Percentiles rank a stretch among this genome's conserved stretches.
phyloP scores from a whole-genome alignment of 208 protist species.

The Entamoeba nuttalli region DNA sequence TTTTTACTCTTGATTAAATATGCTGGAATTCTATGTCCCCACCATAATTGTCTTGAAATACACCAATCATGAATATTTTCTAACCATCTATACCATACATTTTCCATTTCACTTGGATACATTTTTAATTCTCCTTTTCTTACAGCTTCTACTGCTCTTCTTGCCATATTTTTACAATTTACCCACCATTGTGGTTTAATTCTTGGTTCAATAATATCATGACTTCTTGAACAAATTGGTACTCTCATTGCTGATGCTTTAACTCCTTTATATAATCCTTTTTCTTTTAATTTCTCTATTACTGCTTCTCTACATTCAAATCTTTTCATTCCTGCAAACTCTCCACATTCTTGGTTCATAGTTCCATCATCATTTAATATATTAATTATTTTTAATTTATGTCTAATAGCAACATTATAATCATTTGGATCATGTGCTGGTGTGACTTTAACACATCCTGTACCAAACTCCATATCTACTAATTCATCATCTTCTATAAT shows the following conservation, averaged over 20 bases:
- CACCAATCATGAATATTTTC: slow-evolving; percentile 59
- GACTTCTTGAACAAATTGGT: slow-evolving; percentile 77
- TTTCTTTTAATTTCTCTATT: slow-evolving; percentile 14
- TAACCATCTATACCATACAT: slow-evolving; percentile 39
- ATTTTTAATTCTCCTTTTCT: slow-evolving; percentile 31
- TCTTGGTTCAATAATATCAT: slow-evolving; percentile 94
- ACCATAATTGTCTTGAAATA: slow-evolving; percentile 97
- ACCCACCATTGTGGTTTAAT: slow-evolving; percentile 98
- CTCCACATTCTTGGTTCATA: slow-evolving; percentile 62
- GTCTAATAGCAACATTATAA: slow-evolving; percentile 80
- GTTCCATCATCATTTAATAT: slow-evolving; percentile 81
- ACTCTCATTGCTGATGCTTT: slow-evolving; percentile 67
- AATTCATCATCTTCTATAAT: slow-evolving; percentile 80
- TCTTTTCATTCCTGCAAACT: slow-evolving; percentile 22
- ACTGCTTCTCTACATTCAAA: slow-evolving; percentile 24
- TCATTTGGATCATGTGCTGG: slow-evolving; percentile 99
- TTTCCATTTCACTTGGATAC: slow-evolving; percentile 46
- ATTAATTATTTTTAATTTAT: slow-evolving; percentile 74
- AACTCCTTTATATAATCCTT: slow-evolving; percentile 55
- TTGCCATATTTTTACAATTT: slow-evolving; percentile 61
- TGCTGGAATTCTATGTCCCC: slow-evolving; percentile 98
- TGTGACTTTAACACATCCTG: slow-evolving; percentile 78
- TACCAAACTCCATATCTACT: slow-evolving; percentile 92
- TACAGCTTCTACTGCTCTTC: slow-evolving; percentile 26
- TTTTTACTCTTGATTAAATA: slow-evolving; percentile 59